phyloP scores from a whole-genome alignment of 192 early-diverging fungal species.

The Backusella macrospora region DNA sequence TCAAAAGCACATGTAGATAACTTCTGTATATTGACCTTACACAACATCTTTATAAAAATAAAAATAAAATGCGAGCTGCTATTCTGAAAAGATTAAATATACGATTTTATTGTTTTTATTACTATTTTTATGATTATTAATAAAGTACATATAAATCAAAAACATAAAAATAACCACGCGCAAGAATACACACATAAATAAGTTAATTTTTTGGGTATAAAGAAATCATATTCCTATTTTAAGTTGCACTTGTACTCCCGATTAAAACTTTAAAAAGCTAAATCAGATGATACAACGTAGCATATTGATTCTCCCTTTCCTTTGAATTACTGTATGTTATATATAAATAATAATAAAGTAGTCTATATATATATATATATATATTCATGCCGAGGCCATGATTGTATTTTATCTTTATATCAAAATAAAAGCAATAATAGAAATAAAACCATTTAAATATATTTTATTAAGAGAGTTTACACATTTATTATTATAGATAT shows the following conservation, averaged over 20 bases:
- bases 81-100: not conserved
- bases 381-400: too few relatives aligned
- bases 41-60: not conserved
- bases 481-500: too few relatives aligned
- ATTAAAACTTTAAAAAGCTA: not conserved
- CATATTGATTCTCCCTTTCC: not conserved
- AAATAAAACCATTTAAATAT: too few relatives aligned
- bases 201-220: not conserved
- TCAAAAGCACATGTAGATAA: slow-evolving; percentile 7
- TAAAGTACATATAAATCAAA: not conserved
- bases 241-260: not conserved
- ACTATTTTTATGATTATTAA: too few relatives aligned
- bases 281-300: slow-evolving; percentile 6
- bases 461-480: too few relatives aligned
- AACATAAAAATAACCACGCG: not conserved
- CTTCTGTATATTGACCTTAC: not conserved
- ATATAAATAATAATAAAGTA: not conserved
- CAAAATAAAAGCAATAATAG: too few relatives aligned
- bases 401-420: too few relatives aligned
- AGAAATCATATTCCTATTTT: not conserved
- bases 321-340: not conserved
- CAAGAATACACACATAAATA: not conserved
- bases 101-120: not conserved
- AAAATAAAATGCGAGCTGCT: not conserved
- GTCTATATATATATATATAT: not conserved